Percentiles rank a stretch among this genome's conserved stretches.
Evolutionary conservation across 2,329 filamentous ascomycete species (phyloP).

Genomic region (Metarhizium brunneum): DNA sequence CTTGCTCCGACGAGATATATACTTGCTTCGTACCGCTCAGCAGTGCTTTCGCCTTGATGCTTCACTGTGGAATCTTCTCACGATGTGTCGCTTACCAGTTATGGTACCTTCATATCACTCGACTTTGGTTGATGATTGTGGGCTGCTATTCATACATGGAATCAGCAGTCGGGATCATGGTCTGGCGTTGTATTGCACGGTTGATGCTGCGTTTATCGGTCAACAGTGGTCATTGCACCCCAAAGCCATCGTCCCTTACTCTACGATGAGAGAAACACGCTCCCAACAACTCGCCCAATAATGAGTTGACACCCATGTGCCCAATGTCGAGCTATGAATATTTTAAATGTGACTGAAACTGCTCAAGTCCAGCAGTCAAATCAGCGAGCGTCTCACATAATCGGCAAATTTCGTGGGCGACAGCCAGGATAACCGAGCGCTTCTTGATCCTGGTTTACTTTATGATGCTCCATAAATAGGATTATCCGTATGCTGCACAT

Average conservation of each 20-base stretch:
- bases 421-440: no score
- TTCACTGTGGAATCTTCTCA: background rate
- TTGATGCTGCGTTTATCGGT: no score
- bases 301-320: background rate
- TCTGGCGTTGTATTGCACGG: background rate
- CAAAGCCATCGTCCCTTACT: background rate
- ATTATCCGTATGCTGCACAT: no score
- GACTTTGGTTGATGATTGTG: background rate
- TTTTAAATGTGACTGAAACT: no score
- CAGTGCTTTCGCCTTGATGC: background rate
- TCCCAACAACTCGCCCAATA: background rate
- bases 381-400: no score
- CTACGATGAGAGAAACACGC: background rate
- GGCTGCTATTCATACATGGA: background rate
- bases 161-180: background rate
- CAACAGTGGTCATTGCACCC: no score
- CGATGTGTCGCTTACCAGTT: background rate
- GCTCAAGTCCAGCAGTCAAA: no score
- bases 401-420: no score
- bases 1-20: background rate
- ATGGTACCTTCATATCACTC: background rate
- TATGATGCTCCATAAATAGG: no score
- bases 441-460: no score
- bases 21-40: background rate
- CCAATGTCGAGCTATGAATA: background rate